Evolutionary conservation across 2,329 filamentous ascomycete species (phyloP).

Genomic region (Raffaelea ambrosiae): DNA sequence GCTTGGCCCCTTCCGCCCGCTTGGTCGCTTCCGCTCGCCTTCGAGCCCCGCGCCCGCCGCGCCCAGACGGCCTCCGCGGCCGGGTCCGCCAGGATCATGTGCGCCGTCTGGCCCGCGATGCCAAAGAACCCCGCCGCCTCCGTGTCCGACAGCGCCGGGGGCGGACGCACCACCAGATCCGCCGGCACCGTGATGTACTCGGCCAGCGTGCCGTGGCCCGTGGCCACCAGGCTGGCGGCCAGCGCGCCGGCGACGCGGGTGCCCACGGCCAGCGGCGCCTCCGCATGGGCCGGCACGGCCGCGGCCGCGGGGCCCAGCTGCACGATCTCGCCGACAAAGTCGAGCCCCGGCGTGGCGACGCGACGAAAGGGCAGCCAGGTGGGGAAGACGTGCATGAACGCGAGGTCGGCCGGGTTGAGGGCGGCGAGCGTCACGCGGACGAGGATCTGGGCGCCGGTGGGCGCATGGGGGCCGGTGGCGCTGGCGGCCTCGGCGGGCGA

Average conservation of each 20-base stretch:
- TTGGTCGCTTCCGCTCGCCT: too few relatives aligned
- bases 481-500: constrained; percentile 10
- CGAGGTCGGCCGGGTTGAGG: constrained; percentile 27
- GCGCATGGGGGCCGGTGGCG: constrained; percentile 10
- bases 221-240: constrained; percentile 16
- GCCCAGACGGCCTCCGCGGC: constrained; percentile 7
- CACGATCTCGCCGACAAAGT: constrained; percentile 25
- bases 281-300: neutral
- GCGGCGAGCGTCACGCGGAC: constrained; percentile 24
- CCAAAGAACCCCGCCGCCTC: constrained; percentile 22
- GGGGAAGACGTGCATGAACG: constrained; percentile 21
- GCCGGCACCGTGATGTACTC: constrained; percentile 25
- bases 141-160: constrained; percentile 4
- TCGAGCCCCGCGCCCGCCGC: neutral
- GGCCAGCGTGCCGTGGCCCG: constrained; percentile 23
- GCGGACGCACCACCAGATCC: constrained; percentile 19
- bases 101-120: constrained; percentile 25
- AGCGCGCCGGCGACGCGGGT: constrained; percentile 22
- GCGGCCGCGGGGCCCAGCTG: constrained; percentile 15
- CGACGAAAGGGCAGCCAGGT: constrained; percentile 22
- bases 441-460: constrained; percentile 17
- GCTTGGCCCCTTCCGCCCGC: too few relatives aligned
- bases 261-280: constrained; percentile 15
- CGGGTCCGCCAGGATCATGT: constrained; percentile 18
- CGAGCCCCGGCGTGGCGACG: constrained; percentile 21